Evolutionary conservation across 1,139 yeast species (phyloP).

Genomic region (Candida sp.): DNA sequence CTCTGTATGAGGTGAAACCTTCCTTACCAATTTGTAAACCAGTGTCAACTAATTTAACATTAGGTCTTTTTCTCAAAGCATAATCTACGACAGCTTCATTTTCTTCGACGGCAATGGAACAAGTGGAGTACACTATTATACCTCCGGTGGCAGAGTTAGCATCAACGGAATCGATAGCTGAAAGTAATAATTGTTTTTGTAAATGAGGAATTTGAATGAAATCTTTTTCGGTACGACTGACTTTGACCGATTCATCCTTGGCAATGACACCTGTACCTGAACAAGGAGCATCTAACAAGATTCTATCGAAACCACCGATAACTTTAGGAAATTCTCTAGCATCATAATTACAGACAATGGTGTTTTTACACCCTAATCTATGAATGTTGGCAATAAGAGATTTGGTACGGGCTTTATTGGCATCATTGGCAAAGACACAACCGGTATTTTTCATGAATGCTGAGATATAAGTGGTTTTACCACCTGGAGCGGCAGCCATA

Average conservation of each 20-base stretch:
- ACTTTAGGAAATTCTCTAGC: constrained; percentile 99
- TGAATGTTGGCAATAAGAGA: constrained; percentile 96
- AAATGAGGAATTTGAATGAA: constrained; percentile 95
- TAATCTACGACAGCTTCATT: constrained; percentile 99
- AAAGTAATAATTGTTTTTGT: constrained; percentile 87
- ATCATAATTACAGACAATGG: constrained; percentile 96
- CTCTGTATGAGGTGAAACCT: constrained; percentile 92
- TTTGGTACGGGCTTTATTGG: constrained; percentile 94
- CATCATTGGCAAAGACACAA: constrained; percentile 95
- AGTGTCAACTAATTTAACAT: constrained; percentile 90
- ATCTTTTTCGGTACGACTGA: constrained; percentile 92
- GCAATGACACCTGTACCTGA: constrained; percentile 99
- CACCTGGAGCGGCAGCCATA: constrained; percentile 99
- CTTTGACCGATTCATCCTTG: constrained; percentile 94
- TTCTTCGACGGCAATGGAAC: constrained; percentile 98
- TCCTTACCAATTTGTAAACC: constrained; percentile 95
- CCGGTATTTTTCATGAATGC: constrained; percentile 99
- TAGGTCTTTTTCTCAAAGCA: constrained; percentile 94
- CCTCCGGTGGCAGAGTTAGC: constrained; percentile 93
- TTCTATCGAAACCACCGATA: constrained; percentile 96
- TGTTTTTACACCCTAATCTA: constrained; percentile 94
- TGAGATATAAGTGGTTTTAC: constrained; percentile 94
- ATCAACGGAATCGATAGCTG: constrained; percentile 98
- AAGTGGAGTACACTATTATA: constrained; percentile 92
- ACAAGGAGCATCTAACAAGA: constrained; percentile 97